A percentile compares a stretch with the other conserved stretches of the same genome.
Conservation (phyloP, 768 basidiomycete species). For the Hypsizygus marmoreus region DNA sequence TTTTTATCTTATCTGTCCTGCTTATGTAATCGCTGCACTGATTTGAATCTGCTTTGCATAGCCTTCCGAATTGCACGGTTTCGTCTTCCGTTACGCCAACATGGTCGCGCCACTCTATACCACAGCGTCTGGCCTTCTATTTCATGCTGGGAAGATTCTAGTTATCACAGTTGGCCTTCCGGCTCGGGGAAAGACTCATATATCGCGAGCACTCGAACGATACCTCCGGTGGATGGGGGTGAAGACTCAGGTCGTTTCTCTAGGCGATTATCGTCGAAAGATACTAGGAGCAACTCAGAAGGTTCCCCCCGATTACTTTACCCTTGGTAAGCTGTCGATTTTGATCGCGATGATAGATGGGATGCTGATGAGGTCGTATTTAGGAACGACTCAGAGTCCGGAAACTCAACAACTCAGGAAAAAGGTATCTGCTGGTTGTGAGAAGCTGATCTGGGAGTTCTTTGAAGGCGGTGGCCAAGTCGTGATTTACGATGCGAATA, state of each 20-base stretch:
- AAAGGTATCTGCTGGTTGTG: conserved; percentile 79
- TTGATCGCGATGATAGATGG: background rate
- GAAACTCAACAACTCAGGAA: conserved; percentile 80
- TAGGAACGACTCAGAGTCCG: conserved; percentile 76
- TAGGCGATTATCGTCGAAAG: conserved; percentile 94
- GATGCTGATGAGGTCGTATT: background rate
- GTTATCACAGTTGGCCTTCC: conserved; percentile 92
- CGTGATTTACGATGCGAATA: conserved; percentile 98
- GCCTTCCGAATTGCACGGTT: background rate
- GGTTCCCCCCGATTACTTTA: conserved; percentile 92
- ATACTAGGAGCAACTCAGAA: conserved; percentile 85
- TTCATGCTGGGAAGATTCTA: conserved; percentile 94
- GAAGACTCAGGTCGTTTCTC: conserved; percentile 90
- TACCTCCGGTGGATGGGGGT: conserved; percentile 98
- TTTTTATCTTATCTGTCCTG: conserved; percentile 16
- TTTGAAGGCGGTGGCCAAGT: conserved; percentile 90
- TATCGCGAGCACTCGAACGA: conserved; percentile 93
- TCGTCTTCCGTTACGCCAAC: background rate
- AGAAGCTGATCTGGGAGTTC: conserved; percentile 86
- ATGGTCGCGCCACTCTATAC: conserved; percentile 98
- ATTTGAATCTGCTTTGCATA: background rate
- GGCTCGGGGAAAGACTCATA: conserved; percentile 95
- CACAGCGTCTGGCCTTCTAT: conserved; percentile 83
- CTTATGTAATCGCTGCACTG: conserved; percentile 14
- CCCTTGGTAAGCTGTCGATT: conserved; percentile 52